Evolutionary conservation across 2,329 filamentous ascomycete genomes (phyloP), one percentile per base, ranked within the genome.

Genomic region (Penicillium sp.): DNA sequence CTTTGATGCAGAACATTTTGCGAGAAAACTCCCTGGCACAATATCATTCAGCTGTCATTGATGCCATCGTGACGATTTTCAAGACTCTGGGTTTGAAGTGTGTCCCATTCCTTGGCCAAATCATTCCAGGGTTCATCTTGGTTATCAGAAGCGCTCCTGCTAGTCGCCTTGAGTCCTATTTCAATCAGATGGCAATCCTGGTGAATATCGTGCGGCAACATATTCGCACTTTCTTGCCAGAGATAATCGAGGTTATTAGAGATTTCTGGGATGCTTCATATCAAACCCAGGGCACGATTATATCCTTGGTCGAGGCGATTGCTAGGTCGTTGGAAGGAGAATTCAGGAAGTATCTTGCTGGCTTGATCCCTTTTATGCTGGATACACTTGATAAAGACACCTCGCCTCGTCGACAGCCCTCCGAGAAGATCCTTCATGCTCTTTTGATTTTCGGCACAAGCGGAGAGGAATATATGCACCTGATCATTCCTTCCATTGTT

Each of bases 61-160:
- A 97, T 73, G 94, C 94, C 6, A 95, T 99, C 67, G 97, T 99
- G 87, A 96, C 91, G 67, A 99, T 99, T 58, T 99, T 99, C 77
- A 90, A 94, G 67, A 99, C 95, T 0, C 83, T 99, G 60, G 94
- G 94, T 2, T 79, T 99, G 67, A 96, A 97, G 73, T 99, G 94
- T 72, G 93, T 99, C 9, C 90, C 91, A 0, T 99, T 97, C 75
- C 84, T 99, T 1, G 89, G 90, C 60, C 89, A 94, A 60, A 97
- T 99, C 60, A 90, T 99, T 33, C 94, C 95, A 0, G 94, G 92
- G 0, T 99, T 99, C 70, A 83, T 99, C 42, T 82, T 86, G 17
- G 93, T 99, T 56, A 96, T 99, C 60, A 85, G 89, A 65, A 89
- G 89, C 50, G 92, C 93, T 6, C 86, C 90, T 17, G 81, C 85